A percentile compares a stretch with the other conserved stretches of the same genome.
Evolutionary conservation across 768 basidiomycete genomes (phyloP).

Genomic region (Termitomyces sp.): DNA sequence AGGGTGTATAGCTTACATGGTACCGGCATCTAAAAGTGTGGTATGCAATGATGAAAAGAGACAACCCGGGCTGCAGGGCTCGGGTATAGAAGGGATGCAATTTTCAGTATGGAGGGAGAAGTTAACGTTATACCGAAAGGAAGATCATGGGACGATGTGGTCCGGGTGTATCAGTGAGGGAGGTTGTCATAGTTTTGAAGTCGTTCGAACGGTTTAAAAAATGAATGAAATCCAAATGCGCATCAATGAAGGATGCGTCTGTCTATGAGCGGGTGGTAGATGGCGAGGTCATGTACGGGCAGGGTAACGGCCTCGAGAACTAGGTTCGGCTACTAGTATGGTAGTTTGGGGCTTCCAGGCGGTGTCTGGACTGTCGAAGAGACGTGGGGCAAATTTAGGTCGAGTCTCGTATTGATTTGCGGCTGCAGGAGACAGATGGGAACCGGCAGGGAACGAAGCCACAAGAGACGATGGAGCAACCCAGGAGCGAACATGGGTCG

Average conservation of each 20-base stretch:
- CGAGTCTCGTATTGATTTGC: conserved; percentile 1
- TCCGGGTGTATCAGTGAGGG: conserved; percentile 3
- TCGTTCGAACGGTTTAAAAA: background rate
- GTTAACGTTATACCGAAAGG: conserved; percentile 4
- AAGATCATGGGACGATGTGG: conserved; percentile 5
- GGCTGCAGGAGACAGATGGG: conserved; percentile 2
- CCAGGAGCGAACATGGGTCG: conserved; percentile 41
- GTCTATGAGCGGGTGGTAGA: conserved; percentile 9
- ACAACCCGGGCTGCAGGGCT: background rate
- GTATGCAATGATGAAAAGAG: conserved; percentile 11
- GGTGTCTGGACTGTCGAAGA: conserved; percentile 7
- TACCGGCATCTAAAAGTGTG: conserved; percentile 17
- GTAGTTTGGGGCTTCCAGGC: background rate
- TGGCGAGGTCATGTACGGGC: conserved; percentile 29
- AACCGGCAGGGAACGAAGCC: conserved; percentile 17
- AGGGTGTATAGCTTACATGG: conserved; percentile 13
- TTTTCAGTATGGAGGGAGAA: background rate
- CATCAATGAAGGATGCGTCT: conserved; percentile 1
- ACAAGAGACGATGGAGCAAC: conserved; percentile 29
- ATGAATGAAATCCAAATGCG: background rate
- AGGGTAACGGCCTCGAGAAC: conserved; percentile 36
- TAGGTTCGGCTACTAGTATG: conserved; percentile 12
- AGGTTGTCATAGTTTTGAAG: conserved; percentile 9
- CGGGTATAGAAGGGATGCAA: conserved; percentile 3
- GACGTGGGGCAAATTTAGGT: conserved; percentile 10